Base-by-base conservation (phyloP, 108 stramenopile species). In the Stephanodiscus minutulus region DNA sequence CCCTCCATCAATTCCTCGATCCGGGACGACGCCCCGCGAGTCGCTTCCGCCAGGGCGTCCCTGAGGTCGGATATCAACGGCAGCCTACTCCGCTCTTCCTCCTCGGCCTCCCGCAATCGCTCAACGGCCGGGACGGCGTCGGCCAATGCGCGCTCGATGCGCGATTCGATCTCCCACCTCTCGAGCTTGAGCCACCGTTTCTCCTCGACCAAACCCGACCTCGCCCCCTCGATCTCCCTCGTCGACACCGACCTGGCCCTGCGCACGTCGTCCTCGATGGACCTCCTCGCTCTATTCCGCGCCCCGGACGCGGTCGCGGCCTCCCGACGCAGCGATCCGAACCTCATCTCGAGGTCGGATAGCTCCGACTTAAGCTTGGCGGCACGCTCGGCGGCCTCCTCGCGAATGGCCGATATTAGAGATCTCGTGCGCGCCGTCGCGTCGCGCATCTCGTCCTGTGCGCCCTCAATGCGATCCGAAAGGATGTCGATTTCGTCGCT, bases 381-480 rank as follows among this genome's bases (percentile, higher is more conserved):
- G 24, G 68, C 68, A 5, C 31, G 33, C 64, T 77, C 46, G 68
- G 54, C 69, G 25, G 67, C 76, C 41, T 77, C 48, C 12, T 56
- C 54, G 44, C 64, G 68, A 18, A 69, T 54, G 29, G 18, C 29
- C n/a, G 68, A 60, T 61, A 77, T 64, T 28, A 69, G 43, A 0
- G 55, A 64, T 36, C 31, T 68, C 3, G 68, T 70, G 47, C 69
- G 39, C 22, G 55, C 46, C 27, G 69, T 64, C 25, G 68, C 66
- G 49, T 69, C 25, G 31, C 76, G 76, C 13, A 77, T 61, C 21
- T 63, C 58, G 55, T 77, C 76, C 57, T 77, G 76, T 0, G 48
- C 29, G 13, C 56, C 76, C 49, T 77, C 76, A 13, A 77, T 36
- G 36, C 69, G 47, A 53, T 77, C 76, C 8, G 76, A 70, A 39